phyloP scores from a whole-genome alignment of 2,329 filamentous ascomycete species.

The Aspergillus ustus region DNA sequence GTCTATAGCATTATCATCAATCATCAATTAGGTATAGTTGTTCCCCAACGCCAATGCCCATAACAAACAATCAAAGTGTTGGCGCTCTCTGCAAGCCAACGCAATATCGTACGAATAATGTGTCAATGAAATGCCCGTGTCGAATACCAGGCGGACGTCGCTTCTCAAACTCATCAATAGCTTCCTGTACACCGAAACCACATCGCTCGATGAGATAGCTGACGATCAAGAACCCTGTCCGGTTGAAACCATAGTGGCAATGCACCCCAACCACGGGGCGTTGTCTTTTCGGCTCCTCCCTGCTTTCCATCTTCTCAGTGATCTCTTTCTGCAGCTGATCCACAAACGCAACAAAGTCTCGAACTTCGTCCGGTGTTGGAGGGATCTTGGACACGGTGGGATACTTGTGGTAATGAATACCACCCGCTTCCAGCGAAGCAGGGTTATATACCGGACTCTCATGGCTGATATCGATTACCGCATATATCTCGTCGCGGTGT shows the following conservation, averaged over 20 bases:
- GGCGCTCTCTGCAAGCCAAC: conserved; percentile 53
- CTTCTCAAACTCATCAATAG: conserved; percentile 76
- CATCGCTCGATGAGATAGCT: conserved; percentile 87
- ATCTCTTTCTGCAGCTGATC: conserved; percentile 65
- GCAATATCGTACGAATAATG: conserved; percentile 77
- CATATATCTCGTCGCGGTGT: conserved; percentile 70
- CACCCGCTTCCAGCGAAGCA: conserved; percentile 66
- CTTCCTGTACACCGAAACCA: conserved; percentile 72
- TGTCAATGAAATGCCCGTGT: conserved; percentile 86
- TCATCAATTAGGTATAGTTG: conserved; percentile 23
- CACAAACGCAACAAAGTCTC: conserved; percentile 63
- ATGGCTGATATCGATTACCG: conserved; percentile 88
- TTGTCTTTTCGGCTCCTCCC: conserved; percentile 42
- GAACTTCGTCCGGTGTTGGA: conserved; percentile 66
- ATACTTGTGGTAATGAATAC: conserved; percentile 80
- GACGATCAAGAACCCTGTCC: conserved; percentile 88
- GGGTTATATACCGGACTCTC: conserved; percentile 90
- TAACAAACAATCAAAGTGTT: conserved; percentile 34
- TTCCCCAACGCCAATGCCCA: conserved; percentile 21
- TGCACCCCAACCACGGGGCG: conserved; percentile 76
- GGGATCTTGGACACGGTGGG: conserved; percentile 92
- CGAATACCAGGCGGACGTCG: conserved; percentile 81
- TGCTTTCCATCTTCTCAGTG: conserved; percentile 49
- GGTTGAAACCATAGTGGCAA: conserved; percentile 95
- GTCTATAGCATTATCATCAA: conserved; percentile 31